phyloP scores from a whole-genome alignment of 768 basidiomycete genomes.

The Kwoniella europaea region DNA sequence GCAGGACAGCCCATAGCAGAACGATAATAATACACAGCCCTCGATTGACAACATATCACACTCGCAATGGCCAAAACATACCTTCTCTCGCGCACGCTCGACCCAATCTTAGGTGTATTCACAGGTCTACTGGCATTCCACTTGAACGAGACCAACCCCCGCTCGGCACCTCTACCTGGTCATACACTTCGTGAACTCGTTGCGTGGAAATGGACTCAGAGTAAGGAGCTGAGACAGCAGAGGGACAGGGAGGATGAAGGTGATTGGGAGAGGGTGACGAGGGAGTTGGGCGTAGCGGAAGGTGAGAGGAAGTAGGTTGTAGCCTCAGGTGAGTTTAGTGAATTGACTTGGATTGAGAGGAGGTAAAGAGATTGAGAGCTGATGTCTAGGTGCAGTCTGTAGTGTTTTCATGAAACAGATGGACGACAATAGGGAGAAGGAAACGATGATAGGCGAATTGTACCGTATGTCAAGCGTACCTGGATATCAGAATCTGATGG shows the following conservation, averaged over 20 bases:
- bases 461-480: no score
- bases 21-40: no score
- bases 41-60: no score
- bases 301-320: slow-evolving; percentile 12
- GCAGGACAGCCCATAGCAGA: no score
- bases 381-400: no score
- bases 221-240: slow-evolving; percentile 15
- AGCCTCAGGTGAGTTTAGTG: no score
- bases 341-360: no score
- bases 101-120: slow-evolving; percentile 56
- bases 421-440: no score
- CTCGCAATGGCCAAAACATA: slow-evolving; percentile 50
- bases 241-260: slow-evolving; percentile 28
- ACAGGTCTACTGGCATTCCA: slow-evolving; percentile 57
- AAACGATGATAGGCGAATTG: no score
- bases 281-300: slow-evolving; percentile 40
- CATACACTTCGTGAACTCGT: slow-evolving; percentile 54
- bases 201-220: slow-evolving; percentile 51
- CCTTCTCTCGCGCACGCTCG: slow-evolving; percentile 54
- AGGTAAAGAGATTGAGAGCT: no score
- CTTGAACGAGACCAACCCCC: slow-evolving; percentile 57
- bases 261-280: slow-evolving; percentile 49
- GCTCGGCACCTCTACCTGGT: slow-evolving; percentile 51
- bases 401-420: no score
- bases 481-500: no score